Base-by-base conservation (phyloP, 2,329 filamentous ascomycete genomes). In the Chrysoporthe deuterocubensis region DNA sequence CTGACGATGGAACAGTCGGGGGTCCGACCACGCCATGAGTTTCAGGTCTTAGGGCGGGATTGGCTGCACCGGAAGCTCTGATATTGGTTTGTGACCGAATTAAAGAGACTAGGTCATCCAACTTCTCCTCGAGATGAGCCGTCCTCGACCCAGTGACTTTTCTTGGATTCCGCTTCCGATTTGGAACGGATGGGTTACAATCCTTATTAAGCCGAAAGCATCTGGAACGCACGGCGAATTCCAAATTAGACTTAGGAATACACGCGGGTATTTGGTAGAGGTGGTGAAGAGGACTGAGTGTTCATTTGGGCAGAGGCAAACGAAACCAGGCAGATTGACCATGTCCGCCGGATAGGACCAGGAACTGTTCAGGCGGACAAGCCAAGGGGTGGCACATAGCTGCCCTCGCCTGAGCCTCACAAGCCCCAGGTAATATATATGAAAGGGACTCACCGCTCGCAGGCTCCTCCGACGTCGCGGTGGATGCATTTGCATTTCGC, bases 401-500 rank as follows among this genome's bases (percentile, higher is more conserved):
- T 54, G 21, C 9, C 26, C 46, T n/a, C 9, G 18, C 46, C n/a
- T 26, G 8, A n/a, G n/a, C 18, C 46, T 50, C n/a, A 50, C 46
- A 50, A 21, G 4, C n/a, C n/a, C 46, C 8, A 26, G 21, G 48
- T 52, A 11, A 11, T 52, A 9, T 52, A 21, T 32, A 11, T 52
- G 48, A 32, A 4, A 48, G 42, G 11, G 6, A 62, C 69, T 4
- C 52, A 73, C 67, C 79, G 74, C 67, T 81, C 79, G 67, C 80
- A 82, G 59, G 72, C 75, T 4, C 70, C 69, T 26, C 76, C 68
- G 26, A 69, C 67, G 21, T 60, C 64, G 21, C 78, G 76, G 68
- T 81, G 72, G 67, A 84, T 80, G 73, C 82, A 84, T 70, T 83
- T 82, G 73, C 80, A 83, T 71, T 84, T 84, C 64, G 82, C 81